phyloP scores from a whole-genome alignment of 441 rosid species.

The Bocquillonia castaneifolia region DNA sequence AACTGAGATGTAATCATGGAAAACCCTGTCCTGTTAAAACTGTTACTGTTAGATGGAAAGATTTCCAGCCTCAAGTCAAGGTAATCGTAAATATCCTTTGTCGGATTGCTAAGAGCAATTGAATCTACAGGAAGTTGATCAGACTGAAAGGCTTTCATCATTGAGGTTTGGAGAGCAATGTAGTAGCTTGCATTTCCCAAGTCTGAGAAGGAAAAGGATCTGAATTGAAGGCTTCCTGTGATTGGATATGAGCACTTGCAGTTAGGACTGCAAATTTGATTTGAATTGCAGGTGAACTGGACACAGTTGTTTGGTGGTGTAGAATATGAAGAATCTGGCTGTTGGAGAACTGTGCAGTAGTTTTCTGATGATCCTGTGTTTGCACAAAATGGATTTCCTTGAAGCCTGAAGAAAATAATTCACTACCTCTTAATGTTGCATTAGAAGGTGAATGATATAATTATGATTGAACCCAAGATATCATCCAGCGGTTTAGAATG shows the following conservation, averaged over 20 bases:
- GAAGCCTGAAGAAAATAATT: conserved; percentile 37
- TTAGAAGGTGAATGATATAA: too few relatives aligned
- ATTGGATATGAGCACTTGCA: conserved; percentile 30
- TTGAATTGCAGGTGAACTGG: conserved; percentile 28
- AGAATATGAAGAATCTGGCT: conserved; percentile 24
- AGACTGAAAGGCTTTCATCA: conserved; percentile 36
- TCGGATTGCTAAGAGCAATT: conserved; percentile 39
- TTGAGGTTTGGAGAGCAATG: conserved; percentile 34
- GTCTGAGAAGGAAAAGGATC: too few relatives aligned
- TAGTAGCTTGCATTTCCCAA: conserved; percentile 36
- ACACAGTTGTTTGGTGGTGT: conserved; percentile 38
- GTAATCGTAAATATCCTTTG: conserved; percentile 28
- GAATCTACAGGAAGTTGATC: conserved; percentile 25
- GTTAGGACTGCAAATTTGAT: conserved; percentile 36
- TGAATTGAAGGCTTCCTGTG: conserved; percentile 34
- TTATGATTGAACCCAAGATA: too few relatives aligned
- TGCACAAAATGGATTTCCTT: conserved; percentile 44
- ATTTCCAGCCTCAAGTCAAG: neutral
- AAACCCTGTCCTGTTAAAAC: too few relatives aligned
- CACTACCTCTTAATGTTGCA: too few relatives aligned
- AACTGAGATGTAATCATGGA: too few relatives aligned
- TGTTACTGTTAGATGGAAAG: too few relatives aligned
- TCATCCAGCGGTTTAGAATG: too few relatives aligned
- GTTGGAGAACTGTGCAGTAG: conserved; percentile 32
- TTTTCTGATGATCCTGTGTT: conserved; percentile 15